phyloP scores from a whole-genome alignment of 805 yeast species.

The Ogataea trehaloabstinens region DNA sequence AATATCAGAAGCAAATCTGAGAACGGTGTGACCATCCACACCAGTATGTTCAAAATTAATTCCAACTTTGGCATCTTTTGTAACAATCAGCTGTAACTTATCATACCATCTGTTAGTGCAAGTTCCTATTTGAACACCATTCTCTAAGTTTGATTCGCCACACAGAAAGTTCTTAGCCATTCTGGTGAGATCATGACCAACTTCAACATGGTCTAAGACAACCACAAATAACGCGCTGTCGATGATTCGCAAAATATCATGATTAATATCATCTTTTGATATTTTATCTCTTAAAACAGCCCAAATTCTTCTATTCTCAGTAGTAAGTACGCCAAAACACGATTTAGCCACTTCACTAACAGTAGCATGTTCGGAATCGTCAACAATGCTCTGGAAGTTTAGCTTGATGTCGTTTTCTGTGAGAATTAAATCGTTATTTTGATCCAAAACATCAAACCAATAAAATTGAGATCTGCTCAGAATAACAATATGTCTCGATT shows the following conservation, averaged over 20 bases:
- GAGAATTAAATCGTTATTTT: constrained; percentile 65
- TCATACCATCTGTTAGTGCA: constrained; percentile 94
- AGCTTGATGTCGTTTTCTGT: constrained; percentile 72
- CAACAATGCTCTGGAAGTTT: constrained; percentile 72
- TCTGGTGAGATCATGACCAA: constrained; percentile 57
- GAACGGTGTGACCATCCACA: constrained; percentile 92
- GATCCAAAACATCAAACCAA: constrained; percentile 91
- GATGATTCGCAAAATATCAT: constrained; percentile 68
- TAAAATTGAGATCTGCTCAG: constrained; percentile 84
- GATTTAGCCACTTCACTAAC: constrained; percentile 63
- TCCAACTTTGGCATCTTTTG: constrained; percentile 89
- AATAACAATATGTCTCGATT: constrained; percentile 78
- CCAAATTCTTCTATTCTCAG: constrained; percentile 89
- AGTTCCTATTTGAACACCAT: constrained; percentile 90
- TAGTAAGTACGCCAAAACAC: constrained; percentile 85
- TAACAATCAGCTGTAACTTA: constrained; percentile 81
- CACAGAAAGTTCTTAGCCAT: constrained; percentile 83
- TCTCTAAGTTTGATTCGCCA: constrained; percentile 73
- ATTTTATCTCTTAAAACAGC: constrained; percentile 64
- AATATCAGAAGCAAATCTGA: constrained; percentile 83
- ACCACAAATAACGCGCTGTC: constrained; percentile 82
- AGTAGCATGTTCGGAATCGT: constrained; percentile 60
- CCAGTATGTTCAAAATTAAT: constrained; percentile 93
- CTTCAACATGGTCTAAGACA: constrained; percentile 76
- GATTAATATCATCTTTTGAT: constrained; percentile 47